Evolutionary conservation across 805 yeast species (phyloP), one percentile per base, ranked within the genome.

Genomic region (Yamadazyma olivae): DNA sequence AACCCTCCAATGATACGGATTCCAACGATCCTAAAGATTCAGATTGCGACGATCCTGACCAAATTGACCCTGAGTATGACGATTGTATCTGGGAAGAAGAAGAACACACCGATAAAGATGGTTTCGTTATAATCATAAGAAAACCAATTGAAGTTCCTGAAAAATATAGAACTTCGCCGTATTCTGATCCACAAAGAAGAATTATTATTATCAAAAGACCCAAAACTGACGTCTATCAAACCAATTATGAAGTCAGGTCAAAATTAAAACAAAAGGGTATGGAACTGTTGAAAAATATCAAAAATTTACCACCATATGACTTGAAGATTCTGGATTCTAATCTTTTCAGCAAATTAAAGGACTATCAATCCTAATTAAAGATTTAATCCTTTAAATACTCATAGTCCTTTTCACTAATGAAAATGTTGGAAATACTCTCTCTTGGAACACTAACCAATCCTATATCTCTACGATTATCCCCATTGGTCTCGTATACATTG

Each of bases 381-480:
- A n/a, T n/a, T n/a, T n/a, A n/a, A n/a, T 25, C 28, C 6, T 27
- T 27, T 15, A 35, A 35, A 3, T 29, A 14, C 19, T 30, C 22
- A 30, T 35, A 37, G 17, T 30, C 20, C 19, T 32, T 41, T 16
- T 45, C 46, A 27, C 53, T 57, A 26, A 64, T 47, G 27, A 31
- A 51, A 2, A 62, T 50, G 15, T 53, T 50, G 2, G 39, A 33
- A 2, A 75, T 67, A 3, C 75, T 57, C 1, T 46, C 43, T 34
- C 61, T 56, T 1, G 79, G 80, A 3, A 77, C 66, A 44, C 81
- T 74, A n/a, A 77, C 78, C 7, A 76, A 50, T 0, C 81, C 82
- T 27, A 75, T 46, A 30, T 64, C 64, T 43, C 82, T 57, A 18
- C 40, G 34, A 2, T 42, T 31, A 2, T 44, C 33, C 31, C 55